Percentiles rank a stretch among this genome's conserved stretches.
Conservation (phyloP, 192 early-diverging fungal genomes). For the Backusella sp. region DNA sequence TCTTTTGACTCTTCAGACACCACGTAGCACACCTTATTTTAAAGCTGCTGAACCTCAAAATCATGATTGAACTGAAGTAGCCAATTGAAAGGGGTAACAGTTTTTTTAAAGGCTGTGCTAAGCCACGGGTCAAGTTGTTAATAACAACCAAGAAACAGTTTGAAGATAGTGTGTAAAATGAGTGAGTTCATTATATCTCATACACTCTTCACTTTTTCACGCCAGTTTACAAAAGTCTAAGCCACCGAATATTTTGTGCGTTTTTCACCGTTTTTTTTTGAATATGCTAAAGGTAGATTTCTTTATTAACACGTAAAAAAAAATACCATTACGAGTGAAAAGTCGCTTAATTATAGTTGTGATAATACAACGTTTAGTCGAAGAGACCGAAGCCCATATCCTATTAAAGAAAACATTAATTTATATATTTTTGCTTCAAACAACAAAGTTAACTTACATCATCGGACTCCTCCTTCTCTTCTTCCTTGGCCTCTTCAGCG, state of each 20-base stretch:
- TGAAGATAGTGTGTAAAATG: not conserved
- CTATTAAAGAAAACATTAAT: not conserved
- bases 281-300: not conserved
- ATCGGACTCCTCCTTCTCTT: constrained; percentile 58
- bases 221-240: not conserved
- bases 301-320: constrained; percentile 8
- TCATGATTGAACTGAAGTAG: not conserved
- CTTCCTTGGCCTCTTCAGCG: constrained; percentile 87
- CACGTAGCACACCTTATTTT: not conserved
- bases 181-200: not conserved
- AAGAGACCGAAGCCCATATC: constrained; percentile 8
- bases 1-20: not conserved
- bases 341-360: not conserved
- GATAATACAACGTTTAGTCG: not conserved
- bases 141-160: not conserved
- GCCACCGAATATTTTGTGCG: not conserved
- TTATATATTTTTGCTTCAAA: not conserved
- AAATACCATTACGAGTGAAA: not conserved
- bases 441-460: constrained; percentile 44
- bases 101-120: not conserved
- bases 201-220: not conserved
- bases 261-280: not conserved
- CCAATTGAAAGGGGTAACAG: not conserved
- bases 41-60: not conserved
- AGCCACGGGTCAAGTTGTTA: not conserved